These are phyloP conservation scores for Ilyonectria mors-panacis DNA, from an alignment of 2,329 filamentous ascomycete species.

Conservation along the genomic window DNA sequence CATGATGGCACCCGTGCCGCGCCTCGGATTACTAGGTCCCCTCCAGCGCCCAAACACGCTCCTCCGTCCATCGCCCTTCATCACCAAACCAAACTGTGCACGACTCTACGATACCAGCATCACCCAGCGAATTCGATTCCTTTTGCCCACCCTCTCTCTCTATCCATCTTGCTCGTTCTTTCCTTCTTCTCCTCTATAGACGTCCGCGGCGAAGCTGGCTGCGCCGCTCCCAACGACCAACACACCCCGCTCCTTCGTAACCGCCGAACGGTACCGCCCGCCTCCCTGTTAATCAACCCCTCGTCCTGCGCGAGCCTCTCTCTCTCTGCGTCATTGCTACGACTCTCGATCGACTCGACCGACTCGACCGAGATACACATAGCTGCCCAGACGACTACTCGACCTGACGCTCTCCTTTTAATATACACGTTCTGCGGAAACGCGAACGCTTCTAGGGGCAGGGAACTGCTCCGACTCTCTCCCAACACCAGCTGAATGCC, in stretches of 20 bases:
- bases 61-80: conserved; percentile 34
- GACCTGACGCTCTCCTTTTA: conserved; percentile 28
- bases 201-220: conserved; percentile 47
- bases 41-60: conserved; percentile 25
- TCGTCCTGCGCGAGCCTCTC: conserved; percentile 23
- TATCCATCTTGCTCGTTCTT: conserved; percentile 8
- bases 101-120: conserved; percentile 47
- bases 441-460: conserved; percentile 48
- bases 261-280: conserved; percentile 22
- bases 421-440: conserved; percentile 47
- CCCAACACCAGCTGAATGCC: conserved; percentile 55
- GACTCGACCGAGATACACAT: conserved; percentile 24
- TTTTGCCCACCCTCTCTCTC: conserved; percentile 33
- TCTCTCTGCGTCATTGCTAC: conserved; percentile 25
- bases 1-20: conserved; percentile 25
- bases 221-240: conserved; percentile 40
- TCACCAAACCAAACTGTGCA: conserved; percentile 43
- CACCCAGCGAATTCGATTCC: conserved; percentile 41
- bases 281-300: conserved; percentile 31
- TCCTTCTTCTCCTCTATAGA: conserved; percentile 23
- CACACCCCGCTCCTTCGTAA: conserved; percentile 25
- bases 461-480: conserved; percentile 51
- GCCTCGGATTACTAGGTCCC: conserved; percentile 19
- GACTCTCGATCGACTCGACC: conserved; percentile 31
- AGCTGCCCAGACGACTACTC: conserved; percentile 13